A percentile compares a stretch with the other conserved stretches of the same genome.
Conservation (phyloP, 306 rosid species). For the Cicer bijugum region DNA sequence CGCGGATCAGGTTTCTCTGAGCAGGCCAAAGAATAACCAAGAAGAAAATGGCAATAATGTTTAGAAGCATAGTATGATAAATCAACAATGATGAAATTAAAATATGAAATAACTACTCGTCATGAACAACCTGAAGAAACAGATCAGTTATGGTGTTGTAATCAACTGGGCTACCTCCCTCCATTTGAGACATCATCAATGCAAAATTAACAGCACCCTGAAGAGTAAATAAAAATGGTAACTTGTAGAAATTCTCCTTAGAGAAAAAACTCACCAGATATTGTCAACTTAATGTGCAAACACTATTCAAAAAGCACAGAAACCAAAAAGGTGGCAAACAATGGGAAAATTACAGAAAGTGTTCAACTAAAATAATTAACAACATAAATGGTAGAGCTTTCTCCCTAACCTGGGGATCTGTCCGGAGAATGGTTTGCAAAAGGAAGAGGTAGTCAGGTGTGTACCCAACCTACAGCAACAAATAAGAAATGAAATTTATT, state of each 20-base stretch:
- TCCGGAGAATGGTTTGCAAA: conserved; percentile 94
- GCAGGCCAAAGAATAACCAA: conserved; percentile 39
- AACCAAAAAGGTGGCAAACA: conserved; percentile 18
- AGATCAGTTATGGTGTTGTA: conserved; percentile 98
- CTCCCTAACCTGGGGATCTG: conserved; percentile 91
- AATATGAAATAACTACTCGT: conserved; percentile 29
- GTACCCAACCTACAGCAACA: conserved; percentile 83
- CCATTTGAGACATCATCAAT: conserved; percentile 99
- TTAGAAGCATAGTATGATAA: conserved; percentile 10
- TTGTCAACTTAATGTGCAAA: conserved; percentile 10
- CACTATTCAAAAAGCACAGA: conserved; percentile 15
- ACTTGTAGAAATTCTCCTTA: not conserved
- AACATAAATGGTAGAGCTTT: conserved; percentile 22
- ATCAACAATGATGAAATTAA: conserved; percentile 24
- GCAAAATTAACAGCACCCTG: conserved; percentile 99
- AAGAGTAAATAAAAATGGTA: conserved; percentile 41
- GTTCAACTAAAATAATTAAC: conserved; percentile 32
- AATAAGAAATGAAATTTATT: conserved; percentile 43
- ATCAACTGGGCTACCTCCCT: conserved; percentile 99
- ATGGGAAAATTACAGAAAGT: conserved; percentile 29
- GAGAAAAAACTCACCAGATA: conserved; percentile 8
- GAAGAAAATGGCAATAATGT: conserved; percentile 25
- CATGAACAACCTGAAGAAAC: conserved; percentile 86
- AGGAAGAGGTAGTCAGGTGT: conserved; percentile 97
- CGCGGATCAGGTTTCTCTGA: conserved; percentile 98